Evolutionary conservation across 768 basidiomycete genomes (phyloP), one percentile per base, ranked within the genome.

Genomic region (Coprinopsis strossmayeri): DNA sequence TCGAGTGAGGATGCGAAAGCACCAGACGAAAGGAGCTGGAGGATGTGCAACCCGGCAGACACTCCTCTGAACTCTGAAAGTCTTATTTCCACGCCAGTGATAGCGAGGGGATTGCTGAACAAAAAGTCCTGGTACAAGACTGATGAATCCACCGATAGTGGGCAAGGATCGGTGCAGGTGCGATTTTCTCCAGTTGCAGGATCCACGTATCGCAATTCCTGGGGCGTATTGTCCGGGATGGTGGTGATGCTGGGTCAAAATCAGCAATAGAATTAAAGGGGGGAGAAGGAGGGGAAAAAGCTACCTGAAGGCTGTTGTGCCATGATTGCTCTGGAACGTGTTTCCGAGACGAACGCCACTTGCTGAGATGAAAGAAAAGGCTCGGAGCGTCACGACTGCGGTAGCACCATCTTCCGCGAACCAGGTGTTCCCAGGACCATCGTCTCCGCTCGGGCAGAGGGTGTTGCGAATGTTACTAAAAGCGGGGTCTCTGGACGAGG

Each of bases 41-140:
- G 62, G 44, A 96, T 72, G 62, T 95, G 92, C 27, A 99, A 68
- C 35, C 94, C 96, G 2, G 90, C 78, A 5, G 81, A 78, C 7
- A 71, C 65, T 30, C 93, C 95, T 38, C 69, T 75, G 76, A 86
- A 95, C 40, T 73, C 68, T 5, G 84, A 80, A 17, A 98, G 71
- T 47, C 81, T 85, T 58, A 99, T 72, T 64, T 94, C 85, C 53
- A 96, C 80, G 43, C 96, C 96, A 4, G 93, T 96, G 57, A 97
- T 78, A n/a, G 72, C 67, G 27, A 78, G 61, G 4, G 76, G 61
- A 23, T 60, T 61, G 43, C 73, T 65, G 63, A 98, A 97, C 34
- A 96, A 68, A 69, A 96, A 99, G 64, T 99, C 96, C 64, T 98
- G 93, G 61, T 91, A 98, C 1, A 79, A 75, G 49, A 97, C 66